Evolutionary conservation across 495 filamentous ascomycete genomes (phyloP), one percentile per base, ranked within the genome.

Genomic region (Penicillium canariense): DNA sequence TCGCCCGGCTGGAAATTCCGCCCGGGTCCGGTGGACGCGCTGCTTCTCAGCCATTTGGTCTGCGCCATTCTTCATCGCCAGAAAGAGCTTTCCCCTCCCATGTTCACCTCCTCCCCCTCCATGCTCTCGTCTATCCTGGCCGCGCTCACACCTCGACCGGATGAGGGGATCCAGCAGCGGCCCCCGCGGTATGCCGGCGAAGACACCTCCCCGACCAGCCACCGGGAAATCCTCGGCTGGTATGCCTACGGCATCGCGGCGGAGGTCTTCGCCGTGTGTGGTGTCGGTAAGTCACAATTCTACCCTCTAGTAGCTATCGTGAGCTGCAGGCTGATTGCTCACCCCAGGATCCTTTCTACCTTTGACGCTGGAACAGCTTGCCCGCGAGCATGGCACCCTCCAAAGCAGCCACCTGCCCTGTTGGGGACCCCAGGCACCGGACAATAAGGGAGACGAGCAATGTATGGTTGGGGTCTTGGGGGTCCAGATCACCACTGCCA

Each of bases 261-360:
- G 14, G 91, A 96, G 66, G 89, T 94, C 32, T 96, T 95, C 67
- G 90, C 93, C 7, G 88, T 96, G 28, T 96, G 90, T 63, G 91
- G 91, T 75, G 74, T 85, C 69, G 79, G 65, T 68, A 58, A 36
- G 58, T 59, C n/a, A 30, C 6, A n/a, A 40, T 32, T 10, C 32
- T 1, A 5, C 38, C 20, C 20, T 25, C 0, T n/a, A n/a, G n/a
- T n/a, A n/a, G 0, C n/a, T 25, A 10, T 11, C 18, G 14, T 25
- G 38, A 25, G 18, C 17, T 14, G 17, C 11, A 18, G 46, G 3
- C 12, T 35, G 35, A 27, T 23, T 23, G 8, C 15, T 14, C 25
- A 39, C 55, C 40, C 22, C 52, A 89, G 89, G 87, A 54, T 93
- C 90, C 7, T 96, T 96, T 68, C 86, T 96, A 49, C 91, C 91